A percentile compares a stretch with the other conserved stretches of the same genome.
phyloP scores from a whole-genome alignment of 2,329 filamentous ascomycete species.

The Fusarium sacchari region DNA sequence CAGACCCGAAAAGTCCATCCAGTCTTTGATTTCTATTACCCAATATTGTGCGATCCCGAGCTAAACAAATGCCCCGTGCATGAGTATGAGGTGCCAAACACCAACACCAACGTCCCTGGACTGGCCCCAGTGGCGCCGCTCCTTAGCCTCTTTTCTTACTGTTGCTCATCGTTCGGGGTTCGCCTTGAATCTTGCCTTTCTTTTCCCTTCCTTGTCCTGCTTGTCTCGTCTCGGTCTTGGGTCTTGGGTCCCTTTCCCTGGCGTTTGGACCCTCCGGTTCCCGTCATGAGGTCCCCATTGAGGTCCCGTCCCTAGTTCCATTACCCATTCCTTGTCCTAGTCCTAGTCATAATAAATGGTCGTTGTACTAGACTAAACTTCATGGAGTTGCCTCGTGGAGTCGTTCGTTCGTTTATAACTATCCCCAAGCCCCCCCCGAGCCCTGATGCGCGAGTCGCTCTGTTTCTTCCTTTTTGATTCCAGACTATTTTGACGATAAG shows the following conservation, averaged over 20 bases:
- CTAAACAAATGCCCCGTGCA: slow-evolving; percentile 45
- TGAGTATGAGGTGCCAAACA: slow-evolving; percentile 34
- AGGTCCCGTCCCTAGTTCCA: slow-evolving; percentile 28
- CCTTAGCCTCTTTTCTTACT: slow-evolving; percentile 17
- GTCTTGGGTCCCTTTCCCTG: slow-evolving; percentile 1
- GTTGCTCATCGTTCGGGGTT: slow-evolving; percentile 33
- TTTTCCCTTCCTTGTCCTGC: not conserved
- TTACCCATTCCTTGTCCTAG: slow-evolving; percentile 1
- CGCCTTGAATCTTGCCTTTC: slow-evolving; percentile 23
- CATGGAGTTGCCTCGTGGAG: slow-evolving; percentile 30
- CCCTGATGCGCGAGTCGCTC: slow-evolving; percentile 23
- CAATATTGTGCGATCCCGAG: slow-evolving; percentile 52
- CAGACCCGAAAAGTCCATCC: slow-evolving; percentile 48
- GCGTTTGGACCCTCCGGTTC: slow-evolving; percentile 37
- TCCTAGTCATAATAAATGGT: not conserved
- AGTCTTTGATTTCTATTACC: slow-evolving; percentile 61
- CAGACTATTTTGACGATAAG: slow-evolving; percentile 19
- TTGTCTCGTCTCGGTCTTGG: slow-evolving; percentile 12
- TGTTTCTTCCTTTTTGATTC: slow-evolving; percentile 25
- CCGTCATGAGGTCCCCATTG: slow-evolving; percentile 36
- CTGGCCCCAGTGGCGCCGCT: slow-evolving; percentile 28
- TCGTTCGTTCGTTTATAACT: slow-evolving; percentile 35
- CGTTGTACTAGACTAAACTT: slow-evolving; percentile 17
- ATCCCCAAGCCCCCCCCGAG: slow-evolving; percentile 34
- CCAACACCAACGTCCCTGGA: slow-evolving; percentile 31